phyloP scores from a whole-genome alignment of 495 filamentous ascomycete genomes.

The Sphaerosporella brunnea region DNA sequence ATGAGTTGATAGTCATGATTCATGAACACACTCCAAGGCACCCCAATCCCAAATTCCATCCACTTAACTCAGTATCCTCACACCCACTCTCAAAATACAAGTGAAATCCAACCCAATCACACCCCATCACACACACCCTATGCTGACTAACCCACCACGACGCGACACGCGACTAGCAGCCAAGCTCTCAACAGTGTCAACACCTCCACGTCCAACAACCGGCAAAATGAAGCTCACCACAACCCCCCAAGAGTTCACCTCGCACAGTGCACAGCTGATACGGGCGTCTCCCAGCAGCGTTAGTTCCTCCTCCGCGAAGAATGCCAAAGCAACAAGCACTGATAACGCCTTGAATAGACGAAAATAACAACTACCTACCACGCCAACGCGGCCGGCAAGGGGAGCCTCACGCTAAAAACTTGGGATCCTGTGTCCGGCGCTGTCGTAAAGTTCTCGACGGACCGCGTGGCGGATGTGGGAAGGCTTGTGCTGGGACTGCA shows the following conservation, averaged over 20 bases:
- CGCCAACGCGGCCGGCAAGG: slow-evolving; percentile 30
- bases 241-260: slow-evolving; percentile 39
- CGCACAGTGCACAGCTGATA: slow-evolving; percentile 33
- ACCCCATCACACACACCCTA: too few relatives aligned
- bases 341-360: slow-evolving; percentile 11
- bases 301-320: slow-evolving; percentile 9
- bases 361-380: slow-evolving; percentile 23
- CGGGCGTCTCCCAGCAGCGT: slow-evolving; percentile 33
- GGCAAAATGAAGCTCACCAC: slow-evolving; percentile 35
- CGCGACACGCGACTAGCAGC: too few relatives aligned
- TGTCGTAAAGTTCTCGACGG: slow-evolving; percentile 75
- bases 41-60: too few relatives aligned
- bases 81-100: too few relatives aligned
- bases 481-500: slow-evolving; percentile 52
- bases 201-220: neutral
- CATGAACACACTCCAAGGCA: too few relatives aligned
- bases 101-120: too few relatives aligned
- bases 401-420: slow-evolving; percentile 67
- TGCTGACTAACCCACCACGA: too few relatives aligned
- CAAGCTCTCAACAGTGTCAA: neutral
- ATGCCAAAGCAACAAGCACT: slow-evolving; percentile 5
- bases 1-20: too few relatives aligned
- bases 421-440: slow-evolving; percentile 68
- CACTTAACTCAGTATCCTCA: too few relatives aligned
- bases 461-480: slow-evolving; percentile 77